Base-by-base conservation (phyloP, 139 green algal species). In the Yamagishiella unicocca region DNA sequence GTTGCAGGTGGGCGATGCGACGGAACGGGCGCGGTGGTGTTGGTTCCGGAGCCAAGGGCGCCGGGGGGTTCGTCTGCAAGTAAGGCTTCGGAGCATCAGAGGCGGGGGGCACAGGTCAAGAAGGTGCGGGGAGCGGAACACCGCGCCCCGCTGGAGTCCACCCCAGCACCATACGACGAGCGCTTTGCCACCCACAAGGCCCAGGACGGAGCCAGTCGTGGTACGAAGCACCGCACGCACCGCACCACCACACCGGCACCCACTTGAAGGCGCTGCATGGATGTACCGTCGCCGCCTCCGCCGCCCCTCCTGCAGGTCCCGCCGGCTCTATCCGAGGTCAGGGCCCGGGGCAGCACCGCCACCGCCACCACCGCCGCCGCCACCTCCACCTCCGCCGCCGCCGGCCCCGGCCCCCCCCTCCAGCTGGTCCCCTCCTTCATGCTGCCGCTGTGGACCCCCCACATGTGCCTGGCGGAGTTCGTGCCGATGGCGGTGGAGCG, bases 391-490 rank as follows among this genome's bases (percentile, higher is more conserved):
- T 21, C 42, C 33, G 50, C 31, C 75, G 8, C 31, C 10, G 46
- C 75, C 1, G 31, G 12, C 33, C 21, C 25, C 54, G 22, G 25
- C 35, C 54, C 22, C 0, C n/a, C 53, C 35, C 4, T 53, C 43
- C 27, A 58, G 9, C 66, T 88, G 14, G n/a, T 83, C 5, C 71
- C 83, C 0, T 35, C n/a, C 35, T 37, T 73, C 21, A n/a, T 88
- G 45, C 72, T 88, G 38, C 72, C 83, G 27, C 71, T 25, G 27
- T 87, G 81, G 81, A 68, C 22, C 37, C 53, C 81, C 27, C 66
- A 87, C 45, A 87, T 87, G 81, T 87, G 81, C 21, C 81, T 87
- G 45, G 81, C 81, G 1, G 81, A 79, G 43, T 87, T 43, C 66
- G 12, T 87, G 46, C 81, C 81, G 45, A 43, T 87, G 81, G 81